Base-by-base conservation (phyloP, 2,329 filamentous ascomycete species). In the Arthrobotrys sphaeroides region DNA sequence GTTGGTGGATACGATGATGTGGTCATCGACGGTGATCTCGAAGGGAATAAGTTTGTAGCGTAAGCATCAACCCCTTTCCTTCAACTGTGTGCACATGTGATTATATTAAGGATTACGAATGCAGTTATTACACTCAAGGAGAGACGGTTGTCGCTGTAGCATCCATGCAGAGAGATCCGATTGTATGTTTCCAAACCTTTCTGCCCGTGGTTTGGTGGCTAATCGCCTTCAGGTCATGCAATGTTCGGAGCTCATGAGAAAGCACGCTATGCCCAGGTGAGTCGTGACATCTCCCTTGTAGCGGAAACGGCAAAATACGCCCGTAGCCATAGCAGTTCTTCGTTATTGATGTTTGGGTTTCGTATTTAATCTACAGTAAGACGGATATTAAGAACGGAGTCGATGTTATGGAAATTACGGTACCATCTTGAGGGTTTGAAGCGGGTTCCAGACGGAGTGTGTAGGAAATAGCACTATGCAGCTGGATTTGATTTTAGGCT, bases 91-190 rank as follows among this genome's bases (percentile, higher is more conserved):
- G 12, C 4, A 16, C 13, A 7, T 9, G 43, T 26, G 24, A 12
- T 18, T 4, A 53, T 28, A 31, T 4, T 65, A 55, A 73, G 20
- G 16, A n/a, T n/a, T 7, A 9, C 4, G 18, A 55, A 28, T 24
- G 5, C 26, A 75, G 72, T 13, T 77, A 77, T 22, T 77, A 72
- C 20, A 77, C 73, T 12, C 43, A 60, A 47, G 73, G 66, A 2
- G 66, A 77, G 28, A 91, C 89, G 0, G 90, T 97, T 0, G 91
- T 97, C 10, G 95, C 95, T 0, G 91, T 97, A 79, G 93, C 93
- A 0, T 94, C 88, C 72, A 97, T 97, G 93, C 90, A 90, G 78
- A 89, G 89, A 84, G 95, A 99, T 82, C 95, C 95, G 0, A 93
- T 97, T 33, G 72, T 75, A 45, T 59, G 64, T 24, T 60, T 13